phyloP scores from a whole-genome alignment of 805 yeast species.

The Yarrowia sp. region DNA sequence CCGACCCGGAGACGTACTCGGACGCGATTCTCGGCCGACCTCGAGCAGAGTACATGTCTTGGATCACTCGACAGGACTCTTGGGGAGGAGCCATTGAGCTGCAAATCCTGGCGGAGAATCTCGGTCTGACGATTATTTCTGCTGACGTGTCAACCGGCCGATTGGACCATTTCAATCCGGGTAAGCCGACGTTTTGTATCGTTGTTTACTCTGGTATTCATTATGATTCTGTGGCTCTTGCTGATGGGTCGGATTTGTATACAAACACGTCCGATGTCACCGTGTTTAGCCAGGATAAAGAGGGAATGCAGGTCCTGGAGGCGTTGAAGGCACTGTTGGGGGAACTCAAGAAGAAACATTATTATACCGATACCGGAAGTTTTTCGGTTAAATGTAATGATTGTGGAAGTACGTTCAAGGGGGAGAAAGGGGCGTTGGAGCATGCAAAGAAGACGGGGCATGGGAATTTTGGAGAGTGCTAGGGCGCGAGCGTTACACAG shows the following conservation, averaged over 20 bases:
- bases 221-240: conserved; percentile 60
- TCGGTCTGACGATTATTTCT: conserved; percentile 54
- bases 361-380: conserved; percentile 62
- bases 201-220: conserved; percentile 70
- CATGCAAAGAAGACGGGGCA: conserved; percentile 68
- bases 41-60: conserved; percentile 49
- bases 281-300: conserved; percentile 43
- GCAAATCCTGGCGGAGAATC: conserved; percentile 55
- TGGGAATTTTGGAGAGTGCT: conserved; percentile 54
- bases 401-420: conserved; percentile 53
- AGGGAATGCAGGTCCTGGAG: conserved; percentile 41
- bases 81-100: conserved; percentile 89
- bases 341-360: conserved; percentile 50
- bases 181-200: conserved; percentile 47
- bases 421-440: conserved; percentile 61
- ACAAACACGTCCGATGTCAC: conserved; percentile 40
- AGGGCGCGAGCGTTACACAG: neutral
- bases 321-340: conserved; percentile 45
- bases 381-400: conserved; percentile 57
- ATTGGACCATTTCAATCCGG: conserved; percentile 54
- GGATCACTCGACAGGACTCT: conserved; percentile 59
- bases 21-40: conserved; percentile 59
- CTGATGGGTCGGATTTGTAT: conserved; percentile 34
- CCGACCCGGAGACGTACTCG: conserved; percentile 48
- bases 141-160: conserved; percentile 64